Evolutionary conservation across 495 filamentous ascomycete genomes (phyloP).

Genomic region (Lophiostoma macrostomum): DNA sequence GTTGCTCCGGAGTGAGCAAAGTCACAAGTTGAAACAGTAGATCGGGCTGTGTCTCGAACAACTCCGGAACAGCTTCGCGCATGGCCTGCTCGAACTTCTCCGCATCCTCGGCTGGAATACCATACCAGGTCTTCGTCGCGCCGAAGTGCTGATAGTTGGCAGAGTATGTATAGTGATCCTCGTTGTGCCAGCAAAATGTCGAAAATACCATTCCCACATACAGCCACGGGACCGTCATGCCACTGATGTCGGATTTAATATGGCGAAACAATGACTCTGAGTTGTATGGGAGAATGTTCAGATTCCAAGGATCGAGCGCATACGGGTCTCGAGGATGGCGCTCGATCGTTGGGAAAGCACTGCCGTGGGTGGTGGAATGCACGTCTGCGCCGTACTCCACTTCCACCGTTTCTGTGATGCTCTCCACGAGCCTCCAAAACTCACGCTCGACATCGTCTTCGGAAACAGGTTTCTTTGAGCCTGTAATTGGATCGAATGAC

Average conservation of each 20-base stretch:
- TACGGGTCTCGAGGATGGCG: conserved; percentile 83
- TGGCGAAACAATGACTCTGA: conserved; percentile 91
- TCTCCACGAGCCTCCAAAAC: conserved; percentile 94
- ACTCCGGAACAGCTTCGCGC: conserved; percentile 88
- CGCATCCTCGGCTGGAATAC: conserved; percentile 89
- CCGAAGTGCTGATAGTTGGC: conserved; percentile 99
- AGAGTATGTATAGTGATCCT: conserved; percentile 97
- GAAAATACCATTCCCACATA: conserved; percentile 99
- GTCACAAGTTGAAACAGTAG: conserved; percentile 96
- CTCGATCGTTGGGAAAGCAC: conserved; percentile 94
- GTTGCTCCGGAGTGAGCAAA: conserved; percentile 84
- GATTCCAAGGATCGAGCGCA: conserved; percentile 89
- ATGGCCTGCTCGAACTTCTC: conserved; percentile 94
- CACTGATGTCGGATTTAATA: conserved; percentile 98
- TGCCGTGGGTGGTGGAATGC: conserved; percentile 96
- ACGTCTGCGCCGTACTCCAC: conserved; percentile 99
- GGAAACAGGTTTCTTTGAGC: conserved; percentile 72
- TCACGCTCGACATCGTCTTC: conserved; percentile 97
- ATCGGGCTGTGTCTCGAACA: conserved; percentile 96
- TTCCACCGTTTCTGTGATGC: conserved; percentile 89
- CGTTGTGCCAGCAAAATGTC: conserved; percentile 99
- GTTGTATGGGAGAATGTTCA: conserved; percentile 89
- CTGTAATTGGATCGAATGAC: conserved; percentile 81
- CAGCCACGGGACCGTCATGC: conserved; percentile 99
- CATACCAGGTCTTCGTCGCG: conserved; percentile 99